Conservation (phyloP, 2,329 filamentous ascomycete species). For the Fusarium sp. region DNA sequence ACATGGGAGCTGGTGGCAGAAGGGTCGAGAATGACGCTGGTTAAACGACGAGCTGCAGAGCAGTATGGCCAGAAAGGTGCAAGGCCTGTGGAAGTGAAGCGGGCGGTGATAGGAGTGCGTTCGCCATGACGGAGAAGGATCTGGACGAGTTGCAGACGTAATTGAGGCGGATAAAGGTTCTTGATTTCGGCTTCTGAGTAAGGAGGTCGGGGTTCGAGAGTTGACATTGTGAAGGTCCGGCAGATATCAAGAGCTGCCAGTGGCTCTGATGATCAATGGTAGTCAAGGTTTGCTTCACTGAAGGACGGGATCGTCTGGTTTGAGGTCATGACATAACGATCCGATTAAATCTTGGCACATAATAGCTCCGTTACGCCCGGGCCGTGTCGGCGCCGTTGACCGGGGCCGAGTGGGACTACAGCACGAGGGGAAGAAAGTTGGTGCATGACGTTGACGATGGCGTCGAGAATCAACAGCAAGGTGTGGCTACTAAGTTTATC, state of each 20-base stretch:
- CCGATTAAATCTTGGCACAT: neutral
- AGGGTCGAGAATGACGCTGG: slow-evolving; percentile 59
- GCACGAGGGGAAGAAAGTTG: neutral
- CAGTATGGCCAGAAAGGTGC: slow-evolving; percentile 89
- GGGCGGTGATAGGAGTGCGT: slow-evolving; percentile 85
- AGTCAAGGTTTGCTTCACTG: neutral
- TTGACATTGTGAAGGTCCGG: slow-evolving; percentile 72
- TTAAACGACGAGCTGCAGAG: slow-evolving; percentile 77
- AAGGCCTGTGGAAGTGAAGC: slow-evolving; percentile 84
- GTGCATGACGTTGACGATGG: slow-evolving; percentile 17
- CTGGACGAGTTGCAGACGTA: slow-evolving; percentile 91
- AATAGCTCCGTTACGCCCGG: slow-evolving; percentile 1
- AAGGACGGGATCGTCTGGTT: neutral
- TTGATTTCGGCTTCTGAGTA: slow-evolving; percentile 85
- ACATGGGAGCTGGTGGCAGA: slow-evolving; percentile 45
- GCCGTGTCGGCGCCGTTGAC: slow-evolving; percentile 20
- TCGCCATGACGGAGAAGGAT: slow-evolving; percentile 83
- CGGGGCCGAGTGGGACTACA: slow-evolving; percentile 23
- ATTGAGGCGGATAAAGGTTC: slow-evolving; percentile 79
- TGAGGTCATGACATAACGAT: slow-evolving; percentile 15
- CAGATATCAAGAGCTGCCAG: neutral
- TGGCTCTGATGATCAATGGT: neutral
- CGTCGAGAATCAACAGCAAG: neutral
- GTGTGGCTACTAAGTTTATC: neutral
- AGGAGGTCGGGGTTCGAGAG: slow-evolving; percentile 75